Conservation (phyloP, 805 yeast species). For the Saccharomycopsis vini region DNA sequence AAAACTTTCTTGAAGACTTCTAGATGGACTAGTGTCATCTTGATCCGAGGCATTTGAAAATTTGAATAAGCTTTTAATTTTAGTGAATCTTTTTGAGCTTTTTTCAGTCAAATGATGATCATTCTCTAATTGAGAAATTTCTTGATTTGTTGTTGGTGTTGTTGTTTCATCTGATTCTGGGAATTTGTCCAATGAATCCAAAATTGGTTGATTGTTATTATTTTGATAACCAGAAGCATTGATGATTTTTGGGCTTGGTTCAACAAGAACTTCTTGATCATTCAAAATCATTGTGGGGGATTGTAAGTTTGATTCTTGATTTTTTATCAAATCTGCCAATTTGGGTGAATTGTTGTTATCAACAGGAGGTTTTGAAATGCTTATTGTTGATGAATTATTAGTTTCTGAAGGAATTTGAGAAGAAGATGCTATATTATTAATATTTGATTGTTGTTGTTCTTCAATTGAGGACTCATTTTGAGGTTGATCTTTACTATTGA, state of each 20-base stretch:
- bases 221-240: neutral
- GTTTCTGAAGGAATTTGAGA: neutral
- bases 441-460: too few species aligned
- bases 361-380: neutral
- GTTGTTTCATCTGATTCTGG: too few species aligned
- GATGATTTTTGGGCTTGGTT: neutral
- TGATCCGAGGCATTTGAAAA: constrained; percentile 13
- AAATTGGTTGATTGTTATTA: too few species aligned
- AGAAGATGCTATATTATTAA: too few species aligned
- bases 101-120: neutral
- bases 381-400: neutral
- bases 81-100: constrained; percentile 23
- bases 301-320: neutral
- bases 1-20: too few species aligned
- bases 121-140: neutral
- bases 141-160: neutral
- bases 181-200: too few species aligned
- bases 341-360: neutral
- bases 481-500: constrained; percentile 20
- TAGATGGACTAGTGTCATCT: constrained; percentile 3
- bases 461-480: too few species aligned
- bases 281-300: constrained; percentile 24
- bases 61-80: constrained; percentile 27
- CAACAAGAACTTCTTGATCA: neutral
- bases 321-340: neutral